Base-by-base conservation (phyloP, 371 early-diverging fungal species). In the Mucor plumbeus region DNA sequence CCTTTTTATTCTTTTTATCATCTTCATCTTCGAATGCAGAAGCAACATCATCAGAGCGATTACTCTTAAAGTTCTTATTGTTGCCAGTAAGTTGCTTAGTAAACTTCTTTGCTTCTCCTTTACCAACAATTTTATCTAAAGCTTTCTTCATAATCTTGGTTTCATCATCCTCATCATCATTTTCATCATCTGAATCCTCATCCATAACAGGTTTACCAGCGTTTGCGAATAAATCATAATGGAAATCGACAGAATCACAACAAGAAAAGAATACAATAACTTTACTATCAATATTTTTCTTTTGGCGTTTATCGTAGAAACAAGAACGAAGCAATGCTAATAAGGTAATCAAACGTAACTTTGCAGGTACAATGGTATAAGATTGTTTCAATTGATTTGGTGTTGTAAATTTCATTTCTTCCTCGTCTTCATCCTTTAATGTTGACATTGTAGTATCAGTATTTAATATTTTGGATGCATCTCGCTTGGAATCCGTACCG, bases 231-330 rank as follows among this genome's bases (percentile, higher is more conserved):
- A 97, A 50, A 71, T 88, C 86, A 73, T 90, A 90, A 76, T 93
- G 91, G 78, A 95, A 98, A 78, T 99, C 97, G 35, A 97, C 97
- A 6, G 94, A 84, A 70, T 96, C 97, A 68, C 95, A 92, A 38
- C 91, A 92, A 13, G 95, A 91, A 65, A 97, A 80, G 70, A 99
- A 99, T 4, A 99, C 91, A 56, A 99, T 86, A 3, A 90, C 75
- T 71, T 94, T 93, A 63, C 85, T 79, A 1, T 70, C 70, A n/a
- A 74, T 64, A 21, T 70, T 67, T 19, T 70, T 76, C 33, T 65
- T 86, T 50, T 79, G 72, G 68, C 87, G 88, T n/a, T 64, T 71
- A 17, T 77, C 72, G 21, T 71, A 75, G 76, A 66, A 74, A 61
- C 73, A 80, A 65, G 79, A 80, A 70, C 88, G 84, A 40, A 97